phyloP scores from a whole-genome alignment of 345 rosid genomes.

The Aquilaria sinensis region DNA sequence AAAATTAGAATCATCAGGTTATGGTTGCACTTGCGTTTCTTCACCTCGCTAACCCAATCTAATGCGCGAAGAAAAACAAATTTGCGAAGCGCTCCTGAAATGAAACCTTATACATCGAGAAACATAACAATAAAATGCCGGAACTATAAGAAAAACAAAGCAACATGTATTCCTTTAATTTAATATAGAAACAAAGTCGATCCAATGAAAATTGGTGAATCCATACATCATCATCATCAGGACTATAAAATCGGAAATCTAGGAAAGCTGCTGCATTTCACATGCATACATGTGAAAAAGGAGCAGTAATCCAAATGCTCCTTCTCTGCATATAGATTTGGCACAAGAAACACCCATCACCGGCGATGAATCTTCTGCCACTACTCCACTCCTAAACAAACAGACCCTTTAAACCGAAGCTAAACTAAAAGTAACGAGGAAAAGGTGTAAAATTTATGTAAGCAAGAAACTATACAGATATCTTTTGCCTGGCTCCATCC shows the following conservation, averaged over 20 bases:
- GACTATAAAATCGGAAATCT: constrained; percentile 10
- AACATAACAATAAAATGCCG: too few relatives aligned
- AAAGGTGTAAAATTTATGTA: constrained; percentile 14
- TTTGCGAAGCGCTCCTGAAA: too few relatives aligned
- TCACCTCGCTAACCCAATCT: too few relatives aligned
- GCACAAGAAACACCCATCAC: constrained; percentile 15
- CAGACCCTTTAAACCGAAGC: background rate
- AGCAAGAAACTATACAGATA: constrained; percentile 9
- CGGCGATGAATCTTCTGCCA: constrained; percentile 17
- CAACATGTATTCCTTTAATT: background rate
- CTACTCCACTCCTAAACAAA: constrained; percentile 11
- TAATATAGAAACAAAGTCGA: background rate
- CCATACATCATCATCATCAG: too few relatives aligned
- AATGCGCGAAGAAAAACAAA: too few relatives aligned
- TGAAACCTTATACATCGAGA: too few relatives aligned
- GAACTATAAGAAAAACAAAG: too few relatives aligned
- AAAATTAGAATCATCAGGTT: too few relatives aligned
- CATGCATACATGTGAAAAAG: constrained; percentile 16
- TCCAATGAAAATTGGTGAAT: too few relatives aligned
- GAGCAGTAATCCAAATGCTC: constrained; percentile 11
- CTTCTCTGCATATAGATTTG: constrained; percentile 17
- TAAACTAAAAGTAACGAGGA: background rate
- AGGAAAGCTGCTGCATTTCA: constrained; percentile 1
- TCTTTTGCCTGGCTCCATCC: constrained; percentile 54
- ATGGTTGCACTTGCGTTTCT: too few relatives aligned